A percentile compares a stretch with the other conserved stretches of the same genome.
Evolutionary conservation across 2,329 filamentous ascomycete species (phyloP).

Genomic region (Exophiala sp.): DNA sequence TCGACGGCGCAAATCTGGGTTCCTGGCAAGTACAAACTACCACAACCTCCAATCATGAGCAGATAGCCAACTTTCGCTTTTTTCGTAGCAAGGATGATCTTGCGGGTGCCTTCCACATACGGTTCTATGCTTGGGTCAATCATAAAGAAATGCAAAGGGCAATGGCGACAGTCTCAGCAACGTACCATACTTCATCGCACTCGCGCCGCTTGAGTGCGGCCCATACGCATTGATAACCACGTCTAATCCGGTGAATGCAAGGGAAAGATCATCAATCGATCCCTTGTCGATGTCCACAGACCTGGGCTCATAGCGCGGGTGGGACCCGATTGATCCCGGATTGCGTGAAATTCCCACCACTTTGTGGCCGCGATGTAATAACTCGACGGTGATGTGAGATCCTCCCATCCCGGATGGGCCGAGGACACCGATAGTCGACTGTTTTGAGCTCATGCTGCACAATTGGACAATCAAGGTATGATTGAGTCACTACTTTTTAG

Average conservation of each 20-base stretch:
- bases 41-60: conserved; percentile 6
- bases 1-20: background rate
- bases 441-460: no score
- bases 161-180: background rate
- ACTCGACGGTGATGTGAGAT: conserved; percentile 23
- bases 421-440: background rate
- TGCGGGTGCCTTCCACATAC: conserved; percentile 1
- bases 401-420: background rate
- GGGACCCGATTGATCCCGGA: background rate
- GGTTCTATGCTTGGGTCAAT: background rate
- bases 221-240: background rate
- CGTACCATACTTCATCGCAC: conserved; percentile 5
- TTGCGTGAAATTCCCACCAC: conserved; percentile 35
- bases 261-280: background rate
- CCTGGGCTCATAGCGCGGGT: background rate
- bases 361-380: conserved; percentile 32
- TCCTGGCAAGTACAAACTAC: conserved; percentile 3
- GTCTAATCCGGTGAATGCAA: background rate
- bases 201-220: background rate
- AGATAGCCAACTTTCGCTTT: conserved; percentile 3
- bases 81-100: conserved; percentile 1
- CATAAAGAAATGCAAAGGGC: background rate
- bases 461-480: no score
- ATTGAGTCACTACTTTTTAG: no score
- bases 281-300: background rate